Percentiles rank a stretch among this genome's conserved stretches.
phyloP scores from a whole-genome alignment of 2,329 filamentous ascomycete genomes.

The Sclerotinia trifoliorum region DNA sequence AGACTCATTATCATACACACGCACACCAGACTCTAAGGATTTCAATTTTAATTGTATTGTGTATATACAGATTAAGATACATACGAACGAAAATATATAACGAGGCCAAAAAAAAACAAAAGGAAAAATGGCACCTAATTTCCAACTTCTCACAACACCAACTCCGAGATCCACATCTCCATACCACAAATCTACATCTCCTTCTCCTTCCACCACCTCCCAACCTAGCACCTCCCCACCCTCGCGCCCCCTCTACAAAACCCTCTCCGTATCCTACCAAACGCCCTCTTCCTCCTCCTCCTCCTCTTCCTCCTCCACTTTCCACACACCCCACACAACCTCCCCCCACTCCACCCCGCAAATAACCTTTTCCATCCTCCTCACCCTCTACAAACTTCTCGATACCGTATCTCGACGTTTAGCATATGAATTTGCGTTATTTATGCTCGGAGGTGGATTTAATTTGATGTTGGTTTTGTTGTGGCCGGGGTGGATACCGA shows the following conservation, averaged over 20 bases:
- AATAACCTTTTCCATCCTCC: conserved; percentile 30
- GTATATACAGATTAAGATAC: no score
- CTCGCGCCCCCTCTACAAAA: conserved; percentile 28
- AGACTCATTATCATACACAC: no score
- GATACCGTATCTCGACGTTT: conserved; percentile 25
- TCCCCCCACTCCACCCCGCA: conserved; percentile 11
- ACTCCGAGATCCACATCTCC: conserved; percentile 14
- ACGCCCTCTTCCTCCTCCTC: conserved; percentile 10
- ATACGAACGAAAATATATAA: neutral
- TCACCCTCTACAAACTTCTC: conserved; percentile 23
- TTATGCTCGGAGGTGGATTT: conserved; percentile 37
- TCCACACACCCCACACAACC: neutral
- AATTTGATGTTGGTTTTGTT: conserved; percentile 34
- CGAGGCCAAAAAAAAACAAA: neutral
- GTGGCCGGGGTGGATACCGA: conserved; percentile 39
- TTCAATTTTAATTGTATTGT: no score
- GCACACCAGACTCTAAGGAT: no score
- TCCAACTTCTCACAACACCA: conserved; percentile 26
- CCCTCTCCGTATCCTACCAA: conserved; percentile 27
- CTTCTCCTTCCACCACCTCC: conserved; percentile 20
- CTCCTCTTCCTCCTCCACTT: conserved; percentile 29
- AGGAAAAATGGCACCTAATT: neutral
- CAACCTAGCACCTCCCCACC: conserved; percentile 25
- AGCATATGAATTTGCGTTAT: conserved; percentile 35
- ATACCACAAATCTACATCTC: conserved; percentile 10